Evolutionary conservation across 345 rosid species (phyloP).

Genomic region (Viola odorata): DNA sequence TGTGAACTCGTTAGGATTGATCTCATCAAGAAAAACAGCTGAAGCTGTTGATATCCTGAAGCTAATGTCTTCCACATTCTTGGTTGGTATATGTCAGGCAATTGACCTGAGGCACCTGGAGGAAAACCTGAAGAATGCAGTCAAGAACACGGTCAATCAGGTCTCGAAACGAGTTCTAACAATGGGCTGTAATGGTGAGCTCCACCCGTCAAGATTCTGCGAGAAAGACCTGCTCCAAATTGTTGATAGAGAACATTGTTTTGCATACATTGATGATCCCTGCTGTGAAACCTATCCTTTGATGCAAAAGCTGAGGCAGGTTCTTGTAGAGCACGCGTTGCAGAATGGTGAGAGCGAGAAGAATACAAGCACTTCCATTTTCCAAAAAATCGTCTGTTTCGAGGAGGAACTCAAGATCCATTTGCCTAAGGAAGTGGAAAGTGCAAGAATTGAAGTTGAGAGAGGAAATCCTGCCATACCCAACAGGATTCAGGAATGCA

Average conservation of each 20-base stretch:
- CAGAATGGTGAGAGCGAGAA: conserved; percentile 19
- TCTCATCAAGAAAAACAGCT: conserved; percentile 28
- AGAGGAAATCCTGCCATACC: conserved; percentile 18
- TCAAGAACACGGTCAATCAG: conserved; percentile 24
- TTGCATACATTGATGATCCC: conserved; percentile 26
- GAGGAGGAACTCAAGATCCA: conserved; percentile 21
- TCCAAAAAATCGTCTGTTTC: conserved; percentile 19
- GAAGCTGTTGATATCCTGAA: conserved; percentile 30
- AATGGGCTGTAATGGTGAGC: conserved; percentile 23
- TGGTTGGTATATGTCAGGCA: conserved; percentile 30
- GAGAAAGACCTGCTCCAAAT: conserved; percentile 28
- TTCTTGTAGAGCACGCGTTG: conserved; percentile 30
- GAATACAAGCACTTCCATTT: conserved; percentile 19
- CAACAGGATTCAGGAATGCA: conserved; percentile 25
- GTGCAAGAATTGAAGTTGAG: conserved; percentile 19
- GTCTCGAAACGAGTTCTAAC: conserved; percentile 24
- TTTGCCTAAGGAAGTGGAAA: conserved; percentile 27
- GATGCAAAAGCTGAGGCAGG: conserved; percentile 29
- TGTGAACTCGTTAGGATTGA: conserved; percentile 29
- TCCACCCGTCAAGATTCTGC: conserved; percentile 28
- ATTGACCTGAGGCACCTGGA: conserved; percentile 30
- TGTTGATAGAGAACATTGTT: conserved; percentile 20
- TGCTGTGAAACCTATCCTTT: conserved; percentile 27
- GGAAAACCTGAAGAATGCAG: conserved; percentile 22
- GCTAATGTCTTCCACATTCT: conserved; percentile 26